These are phyloP conservation scores for Hebeloma cylindrosporum DNA, from an alignment of 768 basidiomycete genomes.

Conservation along the genomic window DNA sequence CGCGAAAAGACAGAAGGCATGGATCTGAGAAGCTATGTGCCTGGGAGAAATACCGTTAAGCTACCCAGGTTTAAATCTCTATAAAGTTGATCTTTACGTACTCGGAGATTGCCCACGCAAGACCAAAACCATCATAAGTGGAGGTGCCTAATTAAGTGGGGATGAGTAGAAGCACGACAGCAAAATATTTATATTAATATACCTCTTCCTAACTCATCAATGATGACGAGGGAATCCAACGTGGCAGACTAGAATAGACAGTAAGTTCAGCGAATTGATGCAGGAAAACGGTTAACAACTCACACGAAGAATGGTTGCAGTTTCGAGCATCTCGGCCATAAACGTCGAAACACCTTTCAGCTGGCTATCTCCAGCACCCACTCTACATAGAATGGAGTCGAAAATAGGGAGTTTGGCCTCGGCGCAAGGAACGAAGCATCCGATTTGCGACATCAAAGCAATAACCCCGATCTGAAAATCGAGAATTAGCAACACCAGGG, in stretches of 20 bases:
- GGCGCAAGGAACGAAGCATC: constrained; percentile 92
- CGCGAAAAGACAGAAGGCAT: constrained; percentile 94
- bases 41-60: constrained; percentile 37
- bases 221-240: constrained; percentile 91
- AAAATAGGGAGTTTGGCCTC: constrained; percentile 88
- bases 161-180: constrained; percentile 3
- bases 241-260: constrained; percentile 69
- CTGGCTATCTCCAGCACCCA: constrained; percentile 97
- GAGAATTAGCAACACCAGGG: not conserved
- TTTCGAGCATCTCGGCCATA: constrained; percentile 99
- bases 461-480: constrained; percentile 80
- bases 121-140: constrained; percentile 95
- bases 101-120: constrained; percentile 99
- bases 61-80: not conserved
- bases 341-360: constrained; percentile 98
- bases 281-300: constrained; percentile 19
- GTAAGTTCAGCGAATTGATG: not conserved
- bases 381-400: constrained; percentile 92
- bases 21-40: constrained; percentile 89
- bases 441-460: constrained; percentile 92
- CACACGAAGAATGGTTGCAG: constrained; percentile 89
- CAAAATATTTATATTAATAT: not conserved
- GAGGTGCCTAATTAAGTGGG: constrained; percentile 72
- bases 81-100: constrained; percentile 35
- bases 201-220: constrained; percentile 95